Conservation (phyloP, 441 rosid species). For the Populus trichocarpa region DNA sequence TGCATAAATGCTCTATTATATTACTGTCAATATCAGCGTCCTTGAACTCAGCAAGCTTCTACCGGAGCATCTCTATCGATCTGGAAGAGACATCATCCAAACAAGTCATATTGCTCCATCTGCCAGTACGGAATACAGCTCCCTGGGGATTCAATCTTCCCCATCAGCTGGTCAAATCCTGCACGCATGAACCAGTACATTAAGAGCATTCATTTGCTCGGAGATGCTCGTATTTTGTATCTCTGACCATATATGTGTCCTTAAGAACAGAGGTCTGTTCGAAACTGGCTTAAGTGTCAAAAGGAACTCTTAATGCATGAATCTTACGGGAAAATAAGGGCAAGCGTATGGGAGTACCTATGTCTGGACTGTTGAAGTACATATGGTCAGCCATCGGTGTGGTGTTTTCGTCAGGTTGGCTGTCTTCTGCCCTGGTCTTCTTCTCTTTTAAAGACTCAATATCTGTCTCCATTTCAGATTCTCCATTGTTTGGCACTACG, state of each 20-base stretch:
- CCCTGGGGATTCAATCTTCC: conserved; percentile 33
- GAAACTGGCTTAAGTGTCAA: background rate
- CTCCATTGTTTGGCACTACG: conserved; percentile 16
- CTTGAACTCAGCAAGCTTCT: background rate
- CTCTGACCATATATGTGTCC: background rate
- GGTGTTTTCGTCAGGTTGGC: conserved; percentile 30
- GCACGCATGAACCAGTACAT: conserved; percentile 8
- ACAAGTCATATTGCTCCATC: conserved; percentile 28
- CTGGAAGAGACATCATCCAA: conserved; percentile 23
- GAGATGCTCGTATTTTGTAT: background rate
- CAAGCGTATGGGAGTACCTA: conserved; percentile 31
- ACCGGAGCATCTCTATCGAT: background rate
- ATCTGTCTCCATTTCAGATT: conserved; percentile 28
- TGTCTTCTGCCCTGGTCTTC: conserved; percentile 28
- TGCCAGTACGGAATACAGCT: conserved; percentile 26
- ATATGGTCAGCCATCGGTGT: conserved; percentile 29
- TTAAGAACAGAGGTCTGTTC: background rate
- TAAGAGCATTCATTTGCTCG: background rate
- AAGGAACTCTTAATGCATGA: background rate
- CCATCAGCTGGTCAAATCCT: conserved; percentile 63
- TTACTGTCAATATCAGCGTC: background rate
- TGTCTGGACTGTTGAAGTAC: conserved; percentile 51
- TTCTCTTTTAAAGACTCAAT: conserved; percentile 25
- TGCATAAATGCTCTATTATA: background rate
- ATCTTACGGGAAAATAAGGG: background rate